These are phyloP conservation scores for Claviceps spartinae DNA, from an alignment of 2,329 filamentous ascomycete genomes.

Conservation along the genomic window DNA sequence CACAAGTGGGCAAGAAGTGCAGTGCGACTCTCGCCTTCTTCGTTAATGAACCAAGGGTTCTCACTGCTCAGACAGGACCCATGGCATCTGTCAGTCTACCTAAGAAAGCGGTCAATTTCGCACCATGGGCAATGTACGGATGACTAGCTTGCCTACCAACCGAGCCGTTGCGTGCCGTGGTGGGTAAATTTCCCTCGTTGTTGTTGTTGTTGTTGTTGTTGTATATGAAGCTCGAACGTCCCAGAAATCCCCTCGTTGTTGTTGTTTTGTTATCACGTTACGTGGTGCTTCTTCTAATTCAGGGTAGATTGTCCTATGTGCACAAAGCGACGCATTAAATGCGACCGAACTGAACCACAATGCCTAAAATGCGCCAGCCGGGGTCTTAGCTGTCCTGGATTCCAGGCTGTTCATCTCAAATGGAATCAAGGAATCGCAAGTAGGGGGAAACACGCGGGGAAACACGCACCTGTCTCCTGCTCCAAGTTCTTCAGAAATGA, in stretches of 20 bases:
- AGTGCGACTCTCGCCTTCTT: no score
- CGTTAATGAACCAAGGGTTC: no score
- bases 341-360: conserved; percentile 10
- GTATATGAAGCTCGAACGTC: no score
- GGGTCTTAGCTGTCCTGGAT: conserved; percentile 9
- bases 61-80: no score
- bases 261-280: no score
- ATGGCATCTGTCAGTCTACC: neutral
- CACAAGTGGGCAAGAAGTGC: no score
- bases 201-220: no score
- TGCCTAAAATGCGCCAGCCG: conserved; percentile 11
- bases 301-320: conserved; percentile 10
- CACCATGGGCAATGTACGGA: conserved; percentile 8
- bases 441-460: conserved; percentile 10
- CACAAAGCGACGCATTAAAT: conserved; percentile 10
- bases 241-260: no score
- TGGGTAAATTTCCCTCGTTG: neutral
- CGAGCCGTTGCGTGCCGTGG: conserved; percentile 9
- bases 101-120: neutral
- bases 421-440: conserved; percentile 13
- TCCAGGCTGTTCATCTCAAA: conserved; percentile 8
- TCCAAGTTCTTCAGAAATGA: neutral
- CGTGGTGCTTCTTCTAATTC: neutral
- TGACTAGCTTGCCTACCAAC: conserved; percentile 8
- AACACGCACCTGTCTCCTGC: conserved; percentile 3